Base-by-base conservation (phyloP, 495 filamentous ascomycete genomes). In the Hyaloscypha finlandica region DNA sequence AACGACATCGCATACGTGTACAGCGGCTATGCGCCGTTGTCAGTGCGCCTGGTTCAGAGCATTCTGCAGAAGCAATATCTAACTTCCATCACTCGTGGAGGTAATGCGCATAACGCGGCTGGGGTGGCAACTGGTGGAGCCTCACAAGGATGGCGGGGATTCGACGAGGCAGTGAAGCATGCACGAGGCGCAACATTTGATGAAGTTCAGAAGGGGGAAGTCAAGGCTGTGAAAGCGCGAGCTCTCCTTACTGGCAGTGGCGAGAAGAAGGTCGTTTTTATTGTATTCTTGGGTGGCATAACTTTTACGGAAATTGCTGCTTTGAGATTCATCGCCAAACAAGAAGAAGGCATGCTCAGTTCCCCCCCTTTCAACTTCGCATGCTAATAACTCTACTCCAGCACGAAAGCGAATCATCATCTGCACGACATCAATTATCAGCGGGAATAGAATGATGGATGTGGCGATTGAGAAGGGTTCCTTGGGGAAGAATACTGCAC, bases 1-100 rank as follows among this genome's bases (percentile, higher is more conserved):
- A 89, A 94, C 70, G 96, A 99, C 68, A 91, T 98, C 68, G 92
- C 96, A 11, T 99, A 98, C 74, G 94, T 96, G 39, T 99, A 97
- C 81, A 94, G 91, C 69, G 96, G 96, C 55, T 98, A 97, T 75
- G 96, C 96, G 6, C 95, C 96, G 3, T 84, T 99, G 29, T 96
- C 91, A 64, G 84, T 98, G 67, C 91, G 96, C 19, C 86, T 99
- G 20, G 90, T 99, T n/a, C 96, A 99, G 78, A 95, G 91, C 71
- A 84, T 98, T 39, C 77, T 98, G 62, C 94, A 98, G 77, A 99
- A 99, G 77, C 86, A 88, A 53, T 90, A 92, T 68, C 82, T 94
- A 48, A 79, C 90, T 6, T 88, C 89, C 6, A 84, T 92, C 20
- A 87, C 87, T 60, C 84, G 84, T 63, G 86, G 89, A 33, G 78